Base-by-base conservation (phyloP, 78 protist species). In the Diacronema lutheri region DNA sequence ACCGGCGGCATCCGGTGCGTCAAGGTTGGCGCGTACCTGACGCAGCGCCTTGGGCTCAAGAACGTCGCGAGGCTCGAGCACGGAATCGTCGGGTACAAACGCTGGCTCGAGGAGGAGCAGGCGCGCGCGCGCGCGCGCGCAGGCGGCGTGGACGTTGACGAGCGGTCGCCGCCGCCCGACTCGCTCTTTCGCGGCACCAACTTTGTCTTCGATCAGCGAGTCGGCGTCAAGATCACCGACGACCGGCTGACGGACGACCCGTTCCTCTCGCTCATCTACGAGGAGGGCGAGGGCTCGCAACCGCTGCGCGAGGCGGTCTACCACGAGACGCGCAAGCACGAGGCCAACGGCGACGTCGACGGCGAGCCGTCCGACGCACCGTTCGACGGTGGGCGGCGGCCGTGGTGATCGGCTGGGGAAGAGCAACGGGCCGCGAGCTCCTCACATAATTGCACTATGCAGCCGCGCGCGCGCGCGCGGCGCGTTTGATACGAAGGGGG, bases 1-100 rank as follows among this genome's bases (percentile, higher is more conserved):
- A 56, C 82, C 7, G 82, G 82, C 68, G 82, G 82, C 46, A 76
- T 76, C 65, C 82, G 82, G 3, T 76, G 82, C 65, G 82, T 76
- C 44, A 76, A 76, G 44, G 46, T 56, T 10, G 33, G 33, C 44
- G 82, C 82, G 26, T 76, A 19, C 50, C 50, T 76, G 31, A 50
- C 50, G 65, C 44, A 46, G 66, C 19, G 56, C 66, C 62, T 76
- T 16, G 82, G 82, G 35, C 56, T 55, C 44, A 1, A 7, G n/a
- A 56, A 76, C 66, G 40, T 50, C 29, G 1, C 4, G 33, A 6
- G 55, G 11, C 29, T 76, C 19, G 62, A 33, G 26, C 46, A 56
- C n/a, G 82, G 82, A 25, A 76, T 76, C 65, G 23, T 19, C n/a
- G 65, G 65, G 4, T 76, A 76, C 65, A 1, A 13, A 66, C 21